phyloP scores from a whole-genome alignment of 257 asterid genomes.

The Przewalskia tangutica region DNA sequence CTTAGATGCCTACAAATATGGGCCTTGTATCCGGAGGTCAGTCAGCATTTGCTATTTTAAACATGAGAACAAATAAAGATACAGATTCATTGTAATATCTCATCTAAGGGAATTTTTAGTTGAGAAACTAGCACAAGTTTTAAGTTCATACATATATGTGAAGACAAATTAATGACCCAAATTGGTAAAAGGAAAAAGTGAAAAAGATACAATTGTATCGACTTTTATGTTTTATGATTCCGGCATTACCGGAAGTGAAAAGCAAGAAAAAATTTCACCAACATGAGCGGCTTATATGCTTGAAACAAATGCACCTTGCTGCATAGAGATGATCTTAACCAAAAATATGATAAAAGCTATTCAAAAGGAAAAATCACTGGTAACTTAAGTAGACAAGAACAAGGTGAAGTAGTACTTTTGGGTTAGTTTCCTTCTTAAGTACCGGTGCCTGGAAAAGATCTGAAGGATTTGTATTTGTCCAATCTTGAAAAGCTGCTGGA shows the following conservation, averaged over 20 bases:
- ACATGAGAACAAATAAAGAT: not conserved
- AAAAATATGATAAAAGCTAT: not conserved
- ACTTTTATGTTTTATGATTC: not conserved
- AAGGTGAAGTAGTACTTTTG: conserved; percentile 40
- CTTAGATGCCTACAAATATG: conserved; percentile 85
- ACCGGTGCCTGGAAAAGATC: conserved; percentile 81
- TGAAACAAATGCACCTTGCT: not conserved
- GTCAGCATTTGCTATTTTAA: conserved; percentile 17
- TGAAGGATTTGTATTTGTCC: conserved; percentile 71
- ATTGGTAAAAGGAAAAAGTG: not conserved
- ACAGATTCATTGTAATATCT: not conserved
- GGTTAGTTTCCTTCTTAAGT: conserved; percentile 60
- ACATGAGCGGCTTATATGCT: not conserved
- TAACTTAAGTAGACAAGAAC: not conserved
- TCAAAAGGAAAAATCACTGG: not conserved
- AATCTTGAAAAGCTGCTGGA: conserved; percentile 75
- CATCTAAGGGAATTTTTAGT: no score
- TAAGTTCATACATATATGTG: not conserved
- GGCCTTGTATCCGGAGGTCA: conserved; percentile 50
- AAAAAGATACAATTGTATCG: not conserved
- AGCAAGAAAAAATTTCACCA: not conserved
- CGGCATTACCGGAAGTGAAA: not conserved
- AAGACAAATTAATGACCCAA: not conserved
- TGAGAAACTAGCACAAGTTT: not conserved
- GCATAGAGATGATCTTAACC: not conserved